phyloP scores from a whole-genome alignment of 83 land plant species.

The Picea abies region DNA sequence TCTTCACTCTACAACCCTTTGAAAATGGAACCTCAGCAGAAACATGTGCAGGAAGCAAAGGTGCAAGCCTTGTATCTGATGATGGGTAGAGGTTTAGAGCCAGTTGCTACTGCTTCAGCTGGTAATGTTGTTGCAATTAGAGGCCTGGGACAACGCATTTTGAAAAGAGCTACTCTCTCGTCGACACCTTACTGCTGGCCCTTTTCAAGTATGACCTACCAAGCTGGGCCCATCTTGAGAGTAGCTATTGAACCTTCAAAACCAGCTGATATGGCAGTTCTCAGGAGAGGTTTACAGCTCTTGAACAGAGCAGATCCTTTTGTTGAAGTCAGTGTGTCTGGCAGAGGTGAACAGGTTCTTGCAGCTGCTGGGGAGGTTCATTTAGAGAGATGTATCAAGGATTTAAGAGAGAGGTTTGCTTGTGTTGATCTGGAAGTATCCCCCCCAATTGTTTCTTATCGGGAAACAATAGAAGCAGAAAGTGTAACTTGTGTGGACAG shows the following conservation, averaged over 20 bases:
- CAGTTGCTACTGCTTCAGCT: constrained; percentile 58
- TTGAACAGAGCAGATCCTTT: constrained; percentile 93
- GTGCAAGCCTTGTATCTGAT: constrained; percentile 79
- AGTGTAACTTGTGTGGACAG: constrained; percentile 26
- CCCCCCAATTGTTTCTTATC: constrained; percentile 82
- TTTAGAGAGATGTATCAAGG: constrained; percentile 92
- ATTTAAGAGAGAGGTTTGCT: constrained; percentile 90
- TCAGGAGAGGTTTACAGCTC: constrained; percentile 74
- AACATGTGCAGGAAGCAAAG: constrained; percentile 79
- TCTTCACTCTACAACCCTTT: constrained; percentile 85
- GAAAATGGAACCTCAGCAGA: constrained; percentile 48
- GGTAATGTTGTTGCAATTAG: constrained; percentile 89
- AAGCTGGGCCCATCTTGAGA: constrained; percentile 86
- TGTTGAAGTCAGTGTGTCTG: constrained; percentile 84
- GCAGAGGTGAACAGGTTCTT: constrained; percentile 91
- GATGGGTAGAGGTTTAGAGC: constrained; percentile 94
- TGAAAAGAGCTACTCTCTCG: constrained; percentile 90
- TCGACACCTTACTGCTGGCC: constrained; percentile 78
- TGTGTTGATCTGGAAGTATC: constrained; percentile 83
- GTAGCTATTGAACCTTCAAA: constrained; percentile 91
- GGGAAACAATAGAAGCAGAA: constrained; percentile 82
- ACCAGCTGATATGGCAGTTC: constrained; percentile 81
- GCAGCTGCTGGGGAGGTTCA: constrained; percentile 98
- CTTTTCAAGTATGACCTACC: constrained; percentile 85
- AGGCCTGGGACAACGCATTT: constrained; percentile 84